Evolutionary conservation across 2,329 filamentous ascomycete species (phyloP), one percentile per base, ranked within the genome.

Genomic region (Aspergillus proliferans): DNA sequence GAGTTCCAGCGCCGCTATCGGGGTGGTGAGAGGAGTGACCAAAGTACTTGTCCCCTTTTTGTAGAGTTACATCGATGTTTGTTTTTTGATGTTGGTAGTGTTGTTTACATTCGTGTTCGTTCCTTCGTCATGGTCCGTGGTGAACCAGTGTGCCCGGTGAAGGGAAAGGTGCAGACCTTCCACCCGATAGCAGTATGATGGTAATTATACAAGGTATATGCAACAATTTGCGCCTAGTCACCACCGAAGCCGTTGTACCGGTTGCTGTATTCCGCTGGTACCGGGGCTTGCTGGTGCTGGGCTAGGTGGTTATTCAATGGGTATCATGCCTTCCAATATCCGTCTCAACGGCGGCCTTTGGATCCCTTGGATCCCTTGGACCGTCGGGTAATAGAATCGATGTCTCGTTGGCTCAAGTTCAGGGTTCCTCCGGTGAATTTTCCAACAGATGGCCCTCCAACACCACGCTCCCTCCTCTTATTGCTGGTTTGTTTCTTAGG

Each of bases 371-470:
- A 26, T 9, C 24, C 24, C 36, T 39, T 48, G 65, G 63, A 48
- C 50, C 62, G 71, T 0, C 83, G 82, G 59, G 86, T 80, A 53
- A 93, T 88, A 48, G 79, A 79, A 57, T 73, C 76, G 6, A 96
- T 79, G 69, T 97, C 92, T 59, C 79, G 79, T 63, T 85, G 83
- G 62, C 85, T 94, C 59, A 97, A 70, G 54, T 78, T 86, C 72
- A 97, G 69, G 63, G 87, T 87, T 0, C 90, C 90, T 3, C 87
- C 86, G 54, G 77, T 82, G 65, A 96, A 85, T 65, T 78, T 88
- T 0, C 93, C 93, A 10, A 97, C 82, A 2, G 80, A 83, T 1
- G 92, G 89, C 26, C 82, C 83, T 54, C 87, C 88, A 34, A 95
- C 82, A 0, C 81, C 74, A 67, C 82, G 72, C 54, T 82, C 76